These are phyloP conservation scores for Kwoniella shivajii DNA, from an alignment of 1,284 basidiomycete genomes.

Conservation along the genomic window DNA sequence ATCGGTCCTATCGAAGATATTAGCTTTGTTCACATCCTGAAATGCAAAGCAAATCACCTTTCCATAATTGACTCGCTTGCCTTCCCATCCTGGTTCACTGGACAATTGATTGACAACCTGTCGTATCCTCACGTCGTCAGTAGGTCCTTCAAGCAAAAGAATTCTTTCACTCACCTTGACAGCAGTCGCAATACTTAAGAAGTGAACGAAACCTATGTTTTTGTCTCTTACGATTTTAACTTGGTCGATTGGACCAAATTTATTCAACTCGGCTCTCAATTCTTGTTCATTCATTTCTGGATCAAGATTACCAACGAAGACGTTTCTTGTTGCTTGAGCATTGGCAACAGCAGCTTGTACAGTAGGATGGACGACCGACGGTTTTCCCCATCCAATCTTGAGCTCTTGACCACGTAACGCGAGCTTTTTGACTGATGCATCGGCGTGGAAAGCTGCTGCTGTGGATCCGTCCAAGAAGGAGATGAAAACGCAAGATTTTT, in stretches of 20 bases:
- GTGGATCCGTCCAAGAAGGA: constrained; percentile 91
- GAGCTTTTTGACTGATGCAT: constrained; percentile 89
- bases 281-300: constrained; percentile 85
- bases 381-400: constrained; percentile 85
- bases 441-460: constrained; percentile 91
- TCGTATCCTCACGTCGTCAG: neutral
- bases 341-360: constrained; percentile 84
- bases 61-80: constrained; percentile 90
- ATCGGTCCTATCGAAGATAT: constrained; percentile 61
- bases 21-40: neutral
- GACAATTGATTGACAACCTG: constrained; percentile 87
- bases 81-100: constrained; percentile 85
- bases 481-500: constrained; percentile 97
- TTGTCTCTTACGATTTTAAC: constrained; percentile 97
- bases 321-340: constrained; percentile 87
- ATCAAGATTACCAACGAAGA: constrained; percentile 88
- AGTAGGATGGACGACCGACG: constrained; percentile 76
- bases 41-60: constrained; percentile 60
- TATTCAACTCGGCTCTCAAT: constrained; percentile 76
- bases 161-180: constrained; percentile 69
- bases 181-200: constrained; percentile 86
- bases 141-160: neutral
- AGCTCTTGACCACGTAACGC: constrained; percentile 88
- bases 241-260: constrained; percentile 94
- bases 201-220: constrained; percentile 96